Evolutionary conservation across 1,284 basidiomycete species (phyloP).

Genomic region (Naganishia cerealis): DNA sequence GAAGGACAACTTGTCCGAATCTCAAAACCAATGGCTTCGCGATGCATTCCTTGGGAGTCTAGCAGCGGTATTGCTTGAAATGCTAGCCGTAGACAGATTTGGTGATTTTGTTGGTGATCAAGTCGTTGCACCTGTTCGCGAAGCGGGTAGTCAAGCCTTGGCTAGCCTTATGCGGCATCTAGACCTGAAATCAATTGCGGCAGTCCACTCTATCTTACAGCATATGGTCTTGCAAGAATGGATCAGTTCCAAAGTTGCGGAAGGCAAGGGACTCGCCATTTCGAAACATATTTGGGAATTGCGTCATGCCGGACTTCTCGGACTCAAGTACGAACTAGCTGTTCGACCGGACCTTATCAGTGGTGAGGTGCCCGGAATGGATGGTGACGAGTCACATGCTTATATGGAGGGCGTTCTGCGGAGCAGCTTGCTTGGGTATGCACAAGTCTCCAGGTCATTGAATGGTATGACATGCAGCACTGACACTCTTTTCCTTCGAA

Average conservation of each 20-base stretch:
- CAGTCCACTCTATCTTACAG: constrained; percentile 79
- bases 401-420: constrained; percentile 70
- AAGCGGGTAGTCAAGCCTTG: constrained; percentile 91
- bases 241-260: constrained; percentile 52
- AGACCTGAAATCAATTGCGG: constrained; percentile 70
- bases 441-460: constrained; percentile 29
- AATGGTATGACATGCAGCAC: constrained; percentile 4
- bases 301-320: constrained; percentile 90
- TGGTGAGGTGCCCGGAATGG: constrained; percentile 44
- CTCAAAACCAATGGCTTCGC: constrained; percentile 57
- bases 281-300: constrained; percentile 88
- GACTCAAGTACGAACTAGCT: constrained; percentile 96
- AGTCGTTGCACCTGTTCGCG: constrained; percentile 92
- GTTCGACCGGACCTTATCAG: constrained; percentile 81
- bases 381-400: background rate
- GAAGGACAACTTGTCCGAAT: constrained; percentile 60
- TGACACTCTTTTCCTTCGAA: constrained; percentile 22
- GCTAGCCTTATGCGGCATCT: constrained; percentile 86
- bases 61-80: constrained; percentile 79
- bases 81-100: constrained; percentile 94
- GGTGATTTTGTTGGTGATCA: constrained; percentile 97
- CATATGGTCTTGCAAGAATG: constrained; percentile 90
- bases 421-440: constrained; percentile 80
- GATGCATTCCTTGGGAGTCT: constrained; percentile 61
- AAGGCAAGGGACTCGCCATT: constrained; percentile 52